Evolutionary conservation across 2,329 filamentous ascomycete species (phyloP).

Genomic region (Sarocladiaceae sp.): DNA sequence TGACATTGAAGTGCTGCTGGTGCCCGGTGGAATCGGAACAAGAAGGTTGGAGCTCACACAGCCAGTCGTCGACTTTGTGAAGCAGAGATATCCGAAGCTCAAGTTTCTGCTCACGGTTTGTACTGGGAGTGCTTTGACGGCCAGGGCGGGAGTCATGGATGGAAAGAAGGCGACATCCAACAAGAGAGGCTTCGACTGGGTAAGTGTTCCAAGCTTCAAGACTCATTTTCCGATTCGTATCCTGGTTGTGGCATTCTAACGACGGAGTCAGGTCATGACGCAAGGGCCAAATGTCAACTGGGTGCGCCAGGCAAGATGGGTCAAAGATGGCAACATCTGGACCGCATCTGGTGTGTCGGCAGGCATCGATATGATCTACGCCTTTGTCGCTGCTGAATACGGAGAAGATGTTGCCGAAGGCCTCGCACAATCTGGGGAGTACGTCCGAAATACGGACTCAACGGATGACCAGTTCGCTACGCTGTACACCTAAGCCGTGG

Average conservation of each 20-base stretch:
- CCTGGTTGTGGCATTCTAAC: too few relatives aligned
- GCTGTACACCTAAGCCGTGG: neutral
- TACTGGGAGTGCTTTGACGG: conserved; percentile 52
- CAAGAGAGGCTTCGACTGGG: conserved; percentile 46
- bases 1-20: conserved; percentile 32
- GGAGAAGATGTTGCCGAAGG: conserved; percentile 42
- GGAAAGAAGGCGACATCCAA: conserved; percentile 57
- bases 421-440: conserved; percentile 49
- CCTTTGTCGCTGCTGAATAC: conserved; percentile 28
- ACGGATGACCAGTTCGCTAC: conserved; percentile 50
- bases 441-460: conserved; percentile 48
- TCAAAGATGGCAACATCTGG: conserved; percentile 57
- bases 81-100: conserved; percentile 34
- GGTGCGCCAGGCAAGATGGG: conserved; percentile 55
- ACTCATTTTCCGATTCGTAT: neutral
- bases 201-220: conserved; percentile 8
- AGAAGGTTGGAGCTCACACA: conserved; percentile 18
- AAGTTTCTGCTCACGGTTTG: conserved; percentile 57
- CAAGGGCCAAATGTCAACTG: conserved; percentile 45
- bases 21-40: conserved; percentile 33
- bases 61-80: conserved; percentile 31
- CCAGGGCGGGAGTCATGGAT: conserved; percentile 52
- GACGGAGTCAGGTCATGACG: conserved; percentile 24
- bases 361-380: conserved; percentile 34
- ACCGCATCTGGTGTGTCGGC: conserved; percentile 53